phyloP scores from a whole-genome alignment of 2,329 filamentous ascomycete species.

The Kalmusia sp. region DNA sequence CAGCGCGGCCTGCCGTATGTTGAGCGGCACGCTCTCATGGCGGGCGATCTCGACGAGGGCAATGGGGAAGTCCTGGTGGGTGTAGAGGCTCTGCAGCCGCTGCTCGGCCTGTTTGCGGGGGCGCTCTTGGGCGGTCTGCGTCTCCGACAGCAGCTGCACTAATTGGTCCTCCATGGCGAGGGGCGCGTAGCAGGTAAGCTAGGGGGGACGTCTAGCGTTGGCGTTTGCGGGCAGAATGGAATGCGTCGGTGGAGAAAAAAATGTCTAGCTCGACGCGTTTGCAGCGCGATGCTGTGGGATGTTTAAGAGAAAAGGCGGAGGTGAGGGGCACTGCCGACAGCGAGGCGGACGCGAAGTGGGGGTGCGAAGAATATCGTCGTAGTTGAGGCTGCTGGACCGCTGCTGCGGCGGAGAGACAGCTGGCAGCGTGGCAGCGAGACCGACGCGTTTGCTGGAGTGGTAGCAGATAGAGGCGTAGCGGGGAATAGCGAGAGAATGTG shows the following conservation, averaged over 20 bases:
- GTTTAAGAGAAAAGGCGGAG: slow-evolving; percentile 6
- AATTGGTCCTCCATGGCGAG: slow-evolving; percentile 87
- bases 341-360: slow-evolving; percentile 6
- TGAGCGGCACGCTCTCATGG: slow-evolving; percentile 74
- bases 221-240: not conserved
- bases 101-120: slow-evolving; percentile 87
- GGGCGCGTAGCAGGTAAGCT: slow-evolving; percentile 6
- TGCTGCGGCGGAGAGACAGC: not conserved
- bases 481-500: not conserved
- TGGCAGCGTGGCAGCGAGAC: not conserved
- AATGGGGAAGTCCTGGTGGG: slow-evolving; percentile 74
- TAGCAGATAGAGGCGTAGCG: not conserved
- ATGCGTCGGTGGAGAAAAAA: slow-evolving; percentile 4
- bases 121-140: slow-evolving; percentile 77
- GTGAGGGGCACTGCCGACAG: slow-evolving; percentile 8
- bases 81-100: slow-evolving; percentile 75
- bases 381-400: not conserved
- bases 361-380: slow-evolving; percentile 2
- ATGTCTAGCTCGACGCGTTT: slow-evolving; percentile 17
- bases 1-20: slow-evolving; percentile 83
- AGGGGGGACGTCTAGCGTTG: slow-evolving; percentile 11
- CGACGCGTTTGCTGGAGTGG: not conserved
- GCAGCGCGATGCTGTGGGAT: no score
- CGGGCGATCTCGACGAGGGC: slow-evolving; percentile 82
- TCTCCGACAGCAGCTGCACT: slow-evolving; percentile 84